phyloP scores from a whole-genome alignment of 768 basidiomycete genomes.

The Calocybe gangraenosa region DNA sequence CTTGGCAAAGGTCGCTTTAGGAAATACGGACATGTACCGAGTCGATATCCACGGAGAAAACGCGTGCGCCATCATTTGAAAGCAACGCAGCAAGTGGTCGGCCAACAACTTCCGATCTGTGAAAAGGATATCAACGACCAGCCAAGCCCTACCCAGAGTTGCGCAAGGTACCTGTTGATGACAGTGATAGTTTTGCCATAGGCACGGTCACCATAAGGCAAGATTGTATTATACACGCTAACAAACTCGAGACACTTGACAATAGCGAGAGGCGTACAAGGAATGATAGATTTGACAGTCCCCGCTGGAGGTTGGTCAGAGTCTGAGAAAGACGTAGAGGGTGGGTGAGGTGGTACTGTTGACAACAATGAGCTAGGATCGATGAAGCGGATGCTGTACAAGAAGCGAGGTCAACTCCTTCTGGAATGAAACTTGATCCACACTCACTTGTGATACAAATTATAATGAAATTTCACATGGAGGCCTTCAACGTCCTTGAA shows the following conservation, averaged over 20 bases:
- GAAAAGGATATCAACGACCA: constrained; percentile 5
- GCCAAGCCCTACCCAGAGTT: constrained; percentile 1
- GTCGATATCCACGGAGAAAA: constrained; percentile 94
- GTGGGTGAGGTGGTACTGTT: constrained; percentile 37
- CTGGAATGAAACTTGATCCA: background rate
- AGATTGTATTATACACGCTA: constrained; percentile 89
- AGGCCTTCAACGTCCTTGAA: constrained; percentile 98
- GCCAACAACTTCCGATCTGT: constrained; percentile 93
- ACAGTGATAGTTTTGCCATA: constrained; percentile 92
- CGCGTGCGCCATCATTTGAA: constrained; percentile 94
- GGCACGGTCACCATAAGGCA: constrained; percentile 92
- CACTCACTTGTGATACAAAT: constrained; percentile 88
- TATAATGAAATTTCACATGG: constrained; percentile 93
- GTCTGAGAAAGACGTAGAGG: constrained; percentile 27
- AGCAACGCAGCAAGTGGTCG: constrained; percentile 93
- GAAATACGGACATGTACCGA: constrained; percentile 67
- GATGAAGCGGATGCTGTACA: constrained; percentile 83
- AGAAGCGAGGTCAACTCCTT: background rate
- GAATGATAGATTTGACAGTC: constrained; percentile 93
- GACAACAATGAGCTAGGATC: constrained; percentile 65
- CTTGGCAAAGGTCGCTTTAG: background rate
- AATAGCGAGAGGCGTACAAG: constrained; percentile 95
- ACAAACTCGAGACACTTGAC: constrained; percentile 91
- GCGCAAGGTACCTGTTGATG: constrained; percentile 70
- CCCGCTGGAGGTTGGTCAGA: constrained; percentile 72